phyloP scores from a whole-genome alignment of 2,329 filamentous ascomycete species.

The Fusarium nurragi region DNA sequence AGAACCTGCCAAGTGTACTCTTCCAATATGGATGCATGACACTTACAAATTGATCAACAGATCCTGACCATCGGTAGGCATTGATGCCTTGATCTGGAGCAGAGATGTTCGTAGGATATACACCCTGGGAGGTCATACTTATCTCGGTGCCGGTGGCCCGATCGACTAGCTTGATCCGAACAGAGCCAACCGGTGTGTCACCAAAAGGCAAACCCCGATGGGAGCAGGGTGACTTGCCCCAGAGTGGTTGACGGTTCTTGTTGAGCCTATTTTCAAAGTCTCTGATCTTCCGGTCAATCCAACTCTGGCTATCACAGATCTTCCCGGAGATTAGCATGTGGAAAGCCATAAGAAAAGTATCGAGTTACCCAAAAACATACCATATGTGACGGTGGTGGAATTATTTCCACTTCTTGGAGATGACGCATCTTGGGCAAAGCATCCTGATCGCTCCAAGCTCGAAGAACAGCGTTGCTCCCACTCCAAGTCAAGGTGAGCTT shows the following conservation, averaged over 20 bases:
- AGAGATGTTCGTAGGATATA: not conserved
- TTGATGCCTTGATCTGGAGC: not conserved
- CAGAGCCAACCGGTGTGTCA: not conserved
- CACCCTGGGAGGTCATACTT: not conserved
- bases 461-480: not conserved
- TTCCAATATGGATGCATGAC: not conserved
- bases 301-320: not conserved
- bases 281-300: not conserved
- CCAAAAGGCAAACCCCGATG: not conserved
- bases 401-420: not conserved
- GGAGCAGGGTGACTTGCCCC: too few species aligned
- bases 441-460: not conserved
- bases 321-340: not conserved
- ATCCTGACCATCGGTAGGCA: not conserved
- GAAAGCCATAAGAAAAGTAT: fast-evolving
- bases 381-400: not conserved
- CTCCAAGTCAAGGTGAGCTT: not conserved
- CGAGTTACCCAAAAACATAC: not conserved
- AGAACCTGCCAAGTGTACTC: not conserved
- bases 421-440: not conserved
- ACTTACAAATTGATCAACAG: not conserved
- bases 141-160: not conserved
- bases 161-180: not conserved
- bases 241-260: not conserved
- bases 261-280: not conserved